These are phyloP conservation scores for Erysimum cheiri DNA, from an alignment of 441 rosid genomes.

Conservation along the genomic window DNA sequence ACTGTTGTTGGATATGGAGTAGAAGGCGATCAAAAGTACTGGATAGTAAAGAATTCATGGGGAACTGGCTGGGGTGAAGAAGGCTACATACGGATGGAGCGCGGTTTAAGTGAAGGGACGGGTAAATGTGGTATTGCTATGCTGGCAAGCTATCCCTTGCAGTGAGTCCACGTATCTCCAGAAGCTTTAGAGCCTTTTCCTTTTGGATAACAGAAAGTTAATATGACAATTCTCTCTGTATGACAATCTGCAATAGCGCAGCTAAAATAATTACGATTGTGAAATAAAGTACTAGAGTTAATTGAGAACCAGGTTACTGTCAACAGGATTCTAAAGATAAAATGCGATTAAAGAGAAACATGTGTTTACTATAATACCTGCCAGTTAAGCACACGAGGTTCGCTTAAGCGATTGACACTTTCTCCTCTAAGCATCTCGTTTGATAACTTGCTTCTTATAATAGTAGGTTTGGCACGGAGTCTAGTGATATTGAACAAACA, in stretches of 20 bases:
- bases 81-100: slow-evolving; percentile 64
- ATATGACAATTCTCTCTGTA: slow-evolving; percentile 20
- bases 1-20: slow-evolving; percentile 74
- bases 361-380: slow-evolving; percentile 28
- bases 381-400: slow-evolving; percentile 11
- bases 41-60: slow-evolving; percentile 90
- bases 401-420: slow-evolving; percentile 12
- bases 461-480: background rate
- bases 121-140: slow-evolving; percentile 80
- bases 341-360: slow-evolving; percentile 10
- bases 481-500: slow-evolving; percentile 11
- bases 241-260: slow-evolving; percentile 39
- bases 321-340: slow-evolving; percentile 17
- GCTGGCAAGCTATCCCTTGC: slow-evolving; percentile 68
- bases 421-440: slow-evolving; percentile 17
- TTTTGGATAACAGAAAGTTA: slow-evolving; percentile 6
- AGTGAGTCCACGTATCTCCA: slow-evolving; percentile 36
- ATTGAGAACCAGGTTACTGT: slow-evolving; percentile 15
- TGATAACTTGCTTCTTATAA: slow-evolving; percentile 24
- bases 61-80: slow-evolving; percentile 78
- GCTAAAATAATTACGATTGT: slow-evolving; percentile 22
- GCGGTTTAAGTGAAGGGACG: slow-evolving; percentile 38
- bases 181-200: slow-evolving; percentile 33
- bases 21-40: slow-evolving; percentile 50
- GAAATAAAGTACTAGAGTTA: slow-evolving; percentile 38